These are phyloP conservation scores for Luffa aegyptiaca DNA, from an alignment of 306 rosid species.

Conservation along the genomic window DNA sequence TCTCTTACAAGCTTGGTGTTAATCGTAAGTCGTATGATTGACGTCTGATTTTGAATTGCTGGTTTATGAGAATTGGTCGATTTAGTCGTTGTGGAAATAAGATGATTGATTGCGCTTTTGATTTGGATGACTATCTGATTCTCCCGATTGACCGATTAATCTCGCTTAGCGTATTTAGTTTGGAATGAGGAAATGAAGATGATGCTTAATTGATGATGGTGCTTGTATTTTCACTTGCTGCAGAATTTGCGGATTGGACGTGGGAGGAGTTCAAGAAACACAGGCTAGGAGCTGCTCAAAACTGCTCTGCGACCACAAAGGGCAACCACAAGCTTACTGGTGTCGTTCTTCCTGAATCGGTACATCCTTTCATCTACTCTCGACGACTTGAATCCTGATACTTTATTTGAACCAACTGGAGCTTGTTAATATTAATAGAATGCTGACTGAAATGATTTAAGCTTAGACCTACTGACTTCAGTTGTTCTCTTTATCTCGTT, in stretches of 20 bases:
- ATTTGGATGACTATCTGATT: neutral
- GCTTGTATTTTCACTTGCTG: neutral
- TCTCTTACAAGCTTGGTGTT: conserved; percentile 55
- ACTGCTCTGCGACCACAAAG: conserved; percentile 82
- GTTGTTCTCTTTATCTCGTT: neutral
- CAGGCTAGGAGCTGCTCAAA: conserved; percentile 84
- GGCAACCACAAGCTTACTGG: conserved; percentile 60
- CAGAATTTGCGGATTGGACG: conserved; percentile 87
- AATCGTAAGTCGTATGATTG: conserved; percentile 39
- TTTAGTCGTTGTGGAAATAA: neutral
- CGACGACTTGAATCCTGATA: neutral
- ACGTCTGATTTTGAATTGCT: neutral
- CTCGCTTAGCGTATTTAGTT: neutral
- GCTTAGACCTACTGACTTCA: neutral
- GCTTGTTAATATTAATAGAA: neutral
- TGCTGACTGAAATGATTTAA: neutral
- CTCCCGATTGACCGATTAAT: neutral
- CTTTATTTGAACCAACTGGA: neutral
- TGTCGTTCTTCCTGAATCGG: conserved; percentile 49
- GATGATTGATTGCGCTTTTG: neutral
- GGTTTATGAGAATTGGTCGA: neutral
- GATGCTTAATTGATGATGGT: neutral
- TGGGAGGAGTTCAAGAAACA: conserved; percentile 79
- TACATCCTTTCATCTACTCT: conserved; percentile 4
- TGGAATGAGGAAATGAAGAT: neutral